Evolutionary conservation across 1,284 basidiomycete genomes (phyloP).

Genomic region (Fomitopsis pinicola): DNA sequence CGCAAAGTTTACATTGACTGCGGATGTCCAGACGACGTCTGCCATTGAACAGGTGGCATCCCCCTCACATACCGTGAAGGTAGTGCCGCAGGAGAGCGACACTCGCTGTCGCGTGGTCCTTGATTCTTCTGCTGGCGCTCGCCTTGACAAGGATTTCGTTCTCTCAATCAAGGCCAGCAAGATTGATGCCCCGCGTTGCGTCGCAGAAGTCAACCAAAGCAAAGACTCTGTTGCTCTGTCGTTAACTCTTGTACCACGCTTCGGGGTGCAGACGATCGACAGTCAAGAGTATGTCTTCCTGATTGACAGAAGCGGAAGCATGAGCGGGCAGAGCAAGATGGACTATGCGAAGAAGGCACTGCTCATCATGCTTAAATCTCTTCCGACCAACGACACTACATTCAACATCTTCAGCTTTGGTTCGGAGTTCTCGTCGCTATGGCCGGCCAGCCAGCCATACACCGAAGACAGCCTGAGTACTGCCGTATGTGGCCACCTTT

Average conservation of each 20-base stretch:
- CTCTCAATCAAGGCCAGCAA: conserved; percentile 39
- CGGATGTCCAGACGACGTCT: conserved; percentile 44
- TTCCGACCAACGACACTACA: conserved; percentile 32
- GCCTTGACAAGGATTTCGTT: conserved; percentile 43
- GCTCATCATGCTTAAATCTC: conserved; percentile 34
- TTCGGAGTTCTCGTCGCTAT: conserved; percentile 25
- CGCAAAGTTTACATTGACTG: conserved; percentile 36
- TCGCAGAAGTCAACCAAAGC: conserved; percentile 48
- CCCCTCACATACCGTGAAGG: conserved; percentile 38
- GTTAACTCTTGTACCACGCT: conserved; percentile 47
- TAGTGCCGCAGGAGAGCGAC: conserved; percentile 30
- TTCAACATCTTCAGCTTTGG: conserved; percentile 56
- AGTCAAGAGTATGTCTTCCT: conserved; percentile 46
- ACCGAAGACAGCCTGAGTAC: conserved; percentile 17
- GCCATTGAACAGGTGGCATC: conserved; percentile 33
- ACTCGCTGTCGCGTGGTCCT: conserved; percentile 30
- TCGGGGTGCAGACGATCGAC: conserved; percentile 33
- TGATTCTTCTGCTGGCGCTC: conserved; percentile 35
- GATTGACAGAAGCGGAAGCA: conserved; percentile 44
- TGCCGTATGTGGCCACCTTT: not conserved
- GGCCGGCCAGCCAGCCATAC: conserved; percentile 33
- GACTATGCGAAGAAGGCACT: conserved; percentile 37
- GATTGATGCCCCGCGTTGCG: conserved; percentile 49
- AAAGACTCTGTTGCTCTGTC: conserved; percentile 22
- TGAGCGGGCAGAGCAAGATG: conserved; percentile 34